Base-by-base conservation (phyloP, 768 basidiomycete genomes). In the Tricholoma saponaceum region DNA sequence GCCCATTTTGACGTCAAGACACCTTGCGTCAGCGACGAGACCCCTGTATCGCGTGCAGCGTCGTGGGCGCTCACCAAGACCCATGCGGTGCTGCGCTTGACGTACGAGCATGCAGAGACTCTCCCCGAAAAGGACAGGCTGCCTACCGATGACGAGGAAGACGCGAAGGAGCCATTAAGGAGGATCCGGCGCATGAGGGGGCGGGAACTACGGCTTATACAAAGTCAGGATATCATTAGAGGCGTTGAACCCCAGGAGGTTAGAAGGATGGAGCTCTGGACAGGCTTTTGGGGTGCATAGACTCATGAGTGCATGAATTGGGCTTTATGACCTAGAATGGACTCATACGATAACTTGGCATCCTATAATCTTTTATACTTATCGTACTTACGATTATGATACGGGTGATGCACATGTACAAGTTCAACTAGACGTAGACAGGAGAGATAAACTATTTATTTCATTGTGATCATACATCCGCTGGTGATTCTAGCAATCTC, bases 151-250 rank as follows among this genome's bases (percentile, higher is more conserved):
- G 89, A 90, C 54, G 94, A 96, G 69, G 71, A 83, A 35, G 94
- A 97, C 64, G 65, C 60, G 4, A 72, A 65, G 9, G 81, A 91
- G 51, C 86, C 87, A 3, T 77, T 86, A 63, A 78, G 94, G 58
- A 82, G 78, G 63, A 79, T 82, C 2, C 78, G 78, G 59, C 78
- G 95, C 53, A 93, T 96, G 90, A 81, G 87, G 37, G 87, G 86
- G 23, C 78, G 95, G 56, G 96, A 99, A 70, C 73, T 99, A 56
- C 82, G 89, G 55, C 77, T 98, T 22, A 76, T 99, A 1, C 89
- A 91, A 64, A 86, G 86, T 9, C 86, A 90, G 64, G 81, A 83
- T 59, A 74, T 91, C 26, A 82, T 92, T 50, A 75, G 85, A 30
- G 80, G 79, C 6, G 57, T 67, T 9, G 74, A 69, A 43, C 16